These are phyloP conservation scores for Globomyces pollinis-pini DNA, from an alignment of 192 early-diverging fungal species.

Conservation along the genomic window DNA sequence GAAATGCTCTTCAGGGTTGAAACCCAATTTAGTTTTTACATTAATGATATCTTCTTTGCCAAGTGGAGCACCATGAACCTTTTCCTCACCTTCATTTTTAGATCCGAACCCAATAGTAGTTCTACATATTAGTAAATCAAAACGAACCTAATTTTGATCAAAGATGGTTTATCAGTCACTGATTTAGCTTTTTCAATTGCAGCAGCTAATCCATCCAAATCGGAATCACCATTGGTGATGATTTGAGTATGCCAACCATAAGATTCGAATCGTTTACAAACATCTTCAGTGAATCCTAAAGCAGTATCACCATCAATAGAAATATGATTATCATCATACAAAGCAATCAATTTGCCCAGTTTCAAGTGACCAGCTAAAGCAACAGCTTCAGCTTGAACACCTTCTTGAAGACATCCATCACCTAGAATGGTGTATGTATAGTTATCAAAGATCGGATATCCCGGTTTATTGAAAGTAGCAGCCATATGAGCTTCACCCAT, in stretches of 20 bases:
- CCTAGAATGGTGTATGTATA: constrained; percentile 76
- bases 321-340: constrained; percentile 97
- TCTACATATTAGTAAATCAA: constrained; percentile 18
- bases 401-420: constrained; percentile 98
- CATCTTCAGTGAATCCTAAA: constrained; percentile 86
- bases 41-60: constrained; percentile 68
- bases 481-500: constrained; percentile 79
- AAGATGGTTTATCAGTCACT: constrained; percentile 78
- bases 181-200: constrained; percentile 77
- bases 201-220: constrained; percentile 57
- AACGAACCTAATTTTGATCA: constrained; percentile 85
- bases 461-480: constrained; percentile 86
- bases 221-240: constrained; percentile 74
- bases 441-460: constrained; percentile 80
- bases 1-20: constrained; percentile 69
- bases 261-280: constrained; percentile 74
- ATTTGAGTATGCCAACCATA: constrained; percentile 84
- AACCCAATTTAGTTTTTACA: constrained; percentile 76
- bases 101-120: constrained; percentile 96
- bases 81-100: constrained; percentile 76
- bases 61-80: constrained; percentile 86
- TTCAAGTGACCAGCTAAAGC: constrained; percentile 91
- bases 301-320: constrained; percentile 74
- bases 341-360: constrained; percentile 86
- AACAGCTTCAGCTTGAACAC: constrained; percentile 83